These are phyloP conservation scores for Erucastrum elatum DNA, from an alignment of 345 rosid species.

Conservation along the genomic window DNA sequence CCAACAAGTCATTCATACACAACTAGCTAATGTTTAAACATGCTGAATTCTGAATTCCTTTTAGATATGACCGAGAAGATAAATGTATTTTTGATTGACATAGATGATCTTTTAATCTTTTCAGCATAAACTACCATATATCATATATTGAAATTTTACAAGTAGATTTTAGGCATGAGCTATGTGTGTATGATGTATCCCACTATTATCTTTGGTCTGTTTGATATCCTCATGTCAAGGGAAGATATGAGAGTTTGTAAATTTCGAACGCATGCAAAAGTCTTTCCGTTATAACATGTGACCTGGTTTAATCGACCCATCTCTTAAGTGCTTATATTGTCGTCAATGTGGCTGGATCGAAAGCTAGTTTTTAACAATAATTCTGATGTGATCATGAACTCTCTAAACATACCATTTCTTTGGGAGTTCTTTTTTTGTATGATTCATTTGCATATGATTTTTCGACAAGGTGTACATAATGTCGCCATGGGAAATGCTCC, in stretches of 20 bases:
- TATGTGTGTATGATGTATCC: no score
- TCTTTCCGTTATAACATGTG: conserved; percentile 16
- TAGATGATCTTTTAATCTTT: no score
- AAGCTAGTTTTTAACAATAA: conserved; percentile 7
- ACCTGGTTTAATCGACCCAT: background rate
- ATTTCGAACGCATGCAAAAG: background rate
- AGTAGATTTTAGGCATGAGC: no score
- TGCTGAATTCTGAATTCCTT: no score
- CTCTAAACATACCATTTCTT: conserved; percentile 4
- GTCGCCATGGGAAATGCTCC: conserved; percentile 89
- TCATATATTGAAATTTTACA: no score
- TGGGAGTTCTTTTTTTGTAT: background rate
- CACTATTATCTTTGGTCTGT: conserved; percentile 16
- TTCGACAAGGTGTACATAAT: conserved; percentile 71
- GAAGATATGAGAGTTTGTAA: conserved; percentile 8
- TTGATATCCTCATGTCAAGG: conserved; percentile 5
- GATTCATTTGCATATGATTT: conserved; percentile 23
- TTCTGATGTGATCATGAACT: conserved; percentile 17
- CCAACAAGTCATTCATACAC: background rate
- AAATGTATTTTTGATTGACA: no score
- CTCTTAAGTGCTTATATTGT: background rate
- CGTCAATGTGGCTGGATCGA: conserved; percentile 26
- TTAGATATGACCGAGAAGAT: no score
- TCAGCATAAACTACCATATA: no score
- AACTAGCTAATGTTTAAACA: no score